phyloP scores from a whole-genome alignment of 495 filamentous ascomycete genomes.

The Tuber melanosporum region DNA sequence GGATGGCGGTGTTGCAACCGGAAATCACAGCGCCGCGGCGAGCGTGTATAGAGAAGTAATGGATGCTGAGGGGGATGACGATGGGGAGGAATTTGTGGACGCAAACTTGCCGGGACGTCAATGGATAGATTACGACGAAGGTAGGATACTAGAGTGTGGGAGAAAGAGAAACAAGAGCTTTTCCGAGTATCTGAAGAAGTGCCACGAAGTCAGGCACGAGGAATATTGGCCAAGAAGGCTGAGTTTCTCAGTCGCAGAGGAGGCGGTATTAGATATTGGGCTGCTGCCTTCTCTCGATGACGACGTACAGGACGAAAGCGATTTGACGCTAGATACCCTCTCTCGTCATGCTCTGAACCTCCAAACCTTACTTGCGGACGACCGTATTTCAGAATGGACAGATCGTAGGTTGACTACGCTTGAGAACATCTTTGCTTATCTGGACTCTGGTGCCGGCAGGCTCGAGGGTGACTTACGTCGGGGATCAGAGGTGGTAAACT shows the following conservation, averaged over 20 bases:
- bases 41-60: slow-evolving; percentile 42
- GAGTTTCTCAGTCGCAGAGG: slow-evolving; percentile 84
- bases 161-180: slow-evolving; percentile 32
- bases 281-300: slow-evolving; percentile 13
- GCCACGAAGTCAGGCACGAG: slow-evolving; percentile 45
- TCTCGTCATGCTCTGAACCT: slow-evolving; percentile 43
- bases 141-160: not conserved
- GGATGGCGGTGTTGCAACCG: slow-evolving; percentile 18
- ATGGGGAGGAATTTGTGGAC: slow-evolving; percentile 37
- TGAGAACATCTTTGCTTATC: slow-evolving; percentile 56
- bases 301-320: slow-evolving; percentile 43
- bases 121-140: not conserved
- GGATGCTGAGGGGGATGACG: slow-evolving; percentile 38
- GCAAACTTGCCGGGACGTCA: not conserved
- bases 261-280: slow-evolving; percentile 68
- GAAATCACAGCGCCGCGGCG: slow-evolving; percentile 44
- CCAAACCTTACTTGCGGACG: slow-evolving; percentile 52
- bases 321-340: slow-evolving; percentile 6
- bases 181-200: slow-evolving; percentile 38
- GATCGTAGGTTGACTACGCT: slow-evolving; percentile 56
- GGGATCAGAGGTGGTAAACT: slow-evolving; percentile 58
- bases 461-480: slow-evolving; percentile 64
- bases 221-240: slow-evolving; percentile 69
- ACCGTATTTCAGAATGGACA: slow-evolving; percentile 55
- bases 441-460: slow-evolving; percentile 56